phyloP scores from a whole-genome alignment of 768 basidiomycete species.

The Tephrocybe rancida region DNA sequence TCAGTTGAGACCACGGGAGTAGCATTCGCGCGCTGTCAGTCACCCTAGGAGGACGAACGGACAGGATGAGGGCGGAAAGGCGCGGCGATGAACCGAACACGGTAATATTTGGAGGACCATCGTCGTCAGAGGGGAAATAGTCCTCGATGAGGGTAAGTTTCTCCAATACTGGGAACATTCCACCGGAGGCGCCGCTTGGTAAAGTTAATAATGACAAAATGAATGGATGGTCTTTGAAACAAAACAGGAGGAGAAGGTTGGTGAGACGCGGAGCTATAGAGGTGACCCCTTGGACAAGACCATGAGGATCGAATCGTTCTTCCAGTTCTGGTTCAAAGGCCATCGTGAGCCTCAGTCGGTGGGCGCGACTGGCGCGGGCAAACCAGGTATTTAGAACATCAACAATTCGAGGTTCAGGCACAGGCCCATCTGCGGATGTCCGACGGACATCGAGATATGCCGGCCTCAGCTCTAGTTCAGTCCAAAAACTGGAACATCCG shows the following conservation, averaged over 20 bases:
- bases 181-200: background rate
- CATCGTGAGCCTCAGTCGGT: no score
- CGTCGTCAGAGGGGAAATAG: background rate
- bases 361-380: background rate
- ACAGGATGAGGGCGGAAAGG: background rate
- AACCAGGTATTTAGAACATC: background rate
- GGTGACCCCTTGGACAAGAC: no score
- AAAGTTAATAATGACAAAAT: no score
- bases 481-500: background rate
- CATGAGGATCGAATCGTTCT: no score
- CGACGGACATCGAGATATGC: background rate
- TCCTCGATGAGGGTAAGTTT: background rate
- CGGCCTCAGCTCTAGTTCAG: background rate
- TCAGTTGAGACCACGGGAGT: constrained; percentile 1
- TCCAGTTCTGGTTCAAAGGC: no score
- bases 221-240: no score
- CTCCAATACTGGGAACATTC: background rate
- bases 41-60: background rate
- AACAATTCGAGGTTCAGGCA: background rate
- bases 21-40: background rate
- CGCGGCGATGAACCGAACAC: background rate
- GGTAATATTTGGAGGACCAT: background rate
- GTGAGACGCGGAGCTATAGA: no score
- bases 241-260: no score
- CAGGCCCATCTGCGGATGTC: no score